Conservation (phyloP, 176 grass and related monocot genomes). For the Musa beccarii region DNA sequence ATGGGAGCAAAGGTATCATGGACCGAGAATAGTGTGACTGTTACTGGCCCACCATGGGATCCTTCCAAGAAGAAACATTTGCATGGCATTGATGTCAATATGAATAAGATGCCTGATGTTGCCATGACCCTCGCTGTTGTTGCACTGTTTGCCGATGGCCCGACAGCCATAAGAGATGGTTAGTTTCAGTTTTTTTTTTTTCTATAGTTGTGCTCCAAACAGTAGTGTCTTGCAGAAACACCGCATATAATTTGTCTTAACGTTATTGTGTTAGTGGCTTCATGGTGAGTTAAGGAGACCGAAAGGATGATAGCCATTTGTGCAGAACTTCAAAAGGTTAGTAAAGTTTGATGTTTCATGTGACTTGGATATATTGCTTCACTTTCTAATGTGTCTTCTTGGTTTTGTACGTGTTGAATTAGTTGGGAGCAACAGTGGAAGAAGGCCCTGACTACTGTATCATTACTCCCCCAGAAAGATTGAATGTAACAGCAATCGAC, state of each 20-base stretch:
- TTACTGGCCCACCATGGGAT: slow-evolving; percentile 71
- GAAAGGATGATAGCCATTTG: slow-evolving; percentile 86
- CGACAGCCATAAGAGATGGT: slow-evolving; percentile 98
- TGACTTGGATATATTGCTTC: not conserved
- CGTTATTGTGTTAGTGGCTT: slow-evolving; percentile 58
- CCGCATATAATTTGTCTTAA: slow-evolving; percentile 3
- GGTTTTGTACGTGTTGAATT: not conserved
- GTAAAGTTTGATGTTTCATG: not conserved
- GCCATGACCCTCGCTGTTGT: slow-evolving; percentile 96
- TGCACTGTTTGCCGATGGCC: slow-evolving; percentile 88
- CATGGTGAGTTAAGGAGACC: slow-evolving; percentile 99
- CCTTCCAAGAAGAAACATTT: slow-evolving; percentile 68
- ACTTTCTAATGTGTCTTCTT: not conserved
- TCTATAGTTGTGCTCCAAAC: not conserved
- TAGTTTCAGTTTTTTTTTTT: not conserved
- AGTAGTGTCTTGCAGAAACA: not conserved
- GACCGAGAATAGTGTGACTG: slow-evolving; percentile 87
- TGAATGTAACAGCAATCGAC: slow-evolving; percentile 66
- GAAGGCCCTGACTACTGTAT: slow-evolving; percentile 93
- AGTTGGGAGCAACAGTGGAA: slow-evolving; percentile 84
- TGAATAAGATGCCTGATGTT: slow-evolving; percentile 99
- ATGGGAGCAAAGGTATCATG: slow-evolving; percentile 97
- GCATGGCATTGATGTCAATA: slow-evolving; percentile 86
- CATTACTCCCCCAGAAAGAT: slow-evolving; percentile 81
- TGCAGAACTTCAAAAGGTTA: slow-evolving; percentile 84